Evolutionary conservation across 2,329 filamentous ascomycete species (phyloP).

Genomic region (Scedosporium apiospermum): DNA sequence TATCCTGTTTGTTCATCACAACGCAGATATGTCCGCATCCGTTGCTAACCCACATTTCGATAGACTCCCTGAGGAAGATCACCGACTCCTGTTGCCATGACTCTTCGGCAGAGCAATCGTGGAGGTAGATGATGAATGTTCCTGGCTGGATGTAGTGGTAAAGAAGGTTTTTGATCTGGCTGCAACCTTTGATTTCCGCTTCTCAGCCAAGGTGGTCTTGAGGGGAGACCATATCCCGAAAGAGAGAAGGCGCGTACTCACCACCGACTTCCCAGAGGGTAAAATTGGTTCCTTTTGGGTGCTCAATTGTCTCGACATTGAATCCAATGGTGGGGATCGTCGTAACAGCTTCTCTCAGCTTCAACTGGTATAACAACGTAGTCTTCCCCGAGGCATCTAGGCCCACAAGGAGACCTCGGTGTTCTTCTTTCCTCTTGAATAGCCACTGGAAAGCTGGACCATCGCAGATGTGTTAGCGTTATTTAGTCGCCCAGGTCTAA

Average conservation of each 20-base stretch:
- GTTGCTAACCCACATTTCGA: constrained; percentile 12
- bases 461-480: neutral
- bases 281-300: constrained; percentile 12
- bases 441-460: neutral
- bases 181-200: constrained; percentile 12
- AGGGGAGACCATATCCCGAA: no score
- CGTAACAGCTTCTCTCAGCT: constrained; percentile 85
- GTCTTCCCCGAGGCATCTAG: constrained; percentile 53
- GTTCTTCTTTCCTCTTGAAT: neutral
- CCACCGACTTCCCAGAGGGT: constrained; percentile 21
- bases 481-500: neutral
- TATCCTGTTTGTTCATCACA: constrained; percentile 23
- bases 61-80: constrained; percentile 15
- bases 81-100: constrained; percentile 16
- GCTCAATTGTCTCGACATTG: constrained; percentile 72
- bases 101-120: constrained; percentile 16
- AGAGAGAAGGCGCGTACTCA: constrained; percentile 1
- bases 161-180: constrained; percentile 17
- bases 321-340: constrained; percentile 94
- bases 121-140: constrained; percentile 18
- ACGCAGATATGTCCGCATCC: constrained; percentile 18
- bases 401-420: neutral
- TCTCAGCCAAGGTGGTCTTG: neutral
- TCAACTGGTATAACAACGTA: constrained; percentile 68
- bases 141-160: constrained; percentile 18